Conservation (phyloP, 1,284 basidiomycete species). For the Xerocomus amazonicus region DNA sequence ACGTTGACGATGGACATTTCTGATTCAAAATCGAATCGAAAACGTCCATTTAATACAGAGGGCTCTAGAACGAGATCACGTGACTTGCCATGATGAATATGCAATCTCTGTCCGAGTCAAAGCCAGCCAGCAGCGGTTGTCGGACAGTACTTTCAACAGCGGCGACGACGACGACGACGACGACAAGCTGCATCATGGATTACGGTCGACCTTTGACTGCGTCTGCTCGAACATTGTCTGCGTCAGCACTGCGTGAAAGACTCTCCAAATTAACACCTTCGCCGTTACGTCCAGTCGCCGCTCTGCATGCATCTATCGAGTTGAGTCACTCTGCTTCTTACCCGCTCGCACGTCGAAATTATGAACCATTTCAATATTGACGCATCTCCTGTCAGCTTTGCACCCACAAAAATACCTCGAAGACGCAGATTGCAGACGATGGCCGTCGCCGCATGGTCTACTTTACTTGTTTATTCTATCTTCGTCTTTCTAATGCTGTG, state of each 20-base stretch:
- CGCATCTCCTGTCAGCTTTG: slow-evolving; percentile 47
- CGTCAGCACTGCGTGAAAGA: slow-evolving; percentile 51
- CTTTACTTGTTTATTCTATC: slow-evolving; percentile 69
- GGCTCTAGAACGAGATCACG: neutral
- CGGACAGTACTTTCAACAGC: neutral
- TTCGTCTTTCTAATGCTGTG: slow-evolving; percentile 76
- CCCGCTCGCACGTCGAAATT: neutral
- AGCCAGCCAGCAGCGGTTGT: neutral
- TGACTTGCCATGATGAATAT: neutral
- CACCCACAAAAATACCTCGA: slow-evolving; percentile 70
- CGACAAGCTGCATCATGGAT: slow-evolving; percentile 19
- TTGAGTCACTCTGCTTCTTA: slow-evolving; percentile 37
- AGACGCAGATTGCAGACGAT: slow-evolving; percentile 82
- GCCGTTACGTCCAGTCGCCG: slow-evolving; percentile 55
- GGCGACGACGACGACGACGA: slow-evolving; percentile 3
- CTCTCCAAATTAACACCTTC: slow-evolving; percentile 53
- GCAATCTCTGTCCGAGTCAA: slow-evolving; percentile 1
- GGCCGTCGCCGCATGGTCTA: slow-evolving; percentile 84
- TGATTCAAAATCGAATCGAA: too few species aligned
- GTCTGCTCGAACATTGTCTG: slow-evolving; percentile 39
- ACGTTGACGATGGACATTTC: slow-evolving; percentile 58
- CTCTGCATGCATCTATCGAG: slow-evolving; percentile 67
- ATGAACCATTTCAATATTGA: slow-evolving; percentile 2
- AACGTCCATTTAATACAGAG: too few species aligned
- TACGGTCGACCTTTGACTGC: slow-evolving; percentile 13